Base-by-base conservation (phyloP, 2,329 filamentous ascomycete genomes). In the Podosphaera aphanis region DNA sequence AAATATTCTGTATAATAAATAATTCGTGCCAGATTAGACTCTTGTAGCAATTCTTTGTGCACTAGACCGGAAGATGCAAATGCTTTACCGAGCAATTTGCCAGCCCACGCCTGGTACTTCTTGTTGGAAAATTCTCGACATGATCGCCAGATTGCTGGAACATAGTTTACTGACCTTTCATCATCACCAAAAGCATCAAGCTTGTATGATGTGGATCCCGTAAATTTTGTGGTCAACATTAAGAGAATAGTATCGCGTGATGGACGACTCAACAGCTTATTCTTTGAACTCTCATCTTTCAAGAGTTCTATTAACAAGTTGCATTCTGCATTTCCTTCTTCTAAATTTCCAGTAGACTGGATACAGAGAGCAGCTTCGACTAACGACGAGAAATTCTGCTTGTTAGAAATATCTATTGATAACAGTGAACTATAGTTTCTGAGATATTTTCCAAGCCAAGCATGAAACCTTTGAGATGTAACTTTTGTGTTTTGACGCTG, bases 101-200 rank as follows among this genome's bases (percentile, higher is more conserved):
- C 86, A 39, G 83, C 81, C 92, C 92, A 98, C 1, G 82, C 65
- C 0, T 84, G 64, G 58, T 90, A 94, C 15, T 74, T 70, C 21
- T 71, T 64, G 47, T 76, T 80, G 15, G 79, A 66, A 1, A 70
- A 64, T 33, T 71, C 67, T 48, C 72, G 68, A 52, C 84, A 81
- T 37, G 81, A 85, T 57, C 78, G 77, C 77, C 80, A 90, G 0
- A 94, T 68, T 16, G 76, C 71, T 11, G 75, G 65, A 2, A 76
- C 73, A 56, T 78, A 74, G 1, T 63, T 60, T 11, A 73, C 60
- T 10, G 83, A 77, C 38, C 74, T 67, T 15, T 68, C 57, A 56
- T 93, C 83, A 0, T 67, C 68, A 23, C 73, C 73, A 21, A 92
- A 67, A 25, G 85, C 70, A 56, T 92, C 83, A 37, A 74, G 65